These are phyloP conservation scores for Phaseolus coccineus DNA, from an alignment of 331 rosid genomes.

Conservation along the genomic window DNA sequence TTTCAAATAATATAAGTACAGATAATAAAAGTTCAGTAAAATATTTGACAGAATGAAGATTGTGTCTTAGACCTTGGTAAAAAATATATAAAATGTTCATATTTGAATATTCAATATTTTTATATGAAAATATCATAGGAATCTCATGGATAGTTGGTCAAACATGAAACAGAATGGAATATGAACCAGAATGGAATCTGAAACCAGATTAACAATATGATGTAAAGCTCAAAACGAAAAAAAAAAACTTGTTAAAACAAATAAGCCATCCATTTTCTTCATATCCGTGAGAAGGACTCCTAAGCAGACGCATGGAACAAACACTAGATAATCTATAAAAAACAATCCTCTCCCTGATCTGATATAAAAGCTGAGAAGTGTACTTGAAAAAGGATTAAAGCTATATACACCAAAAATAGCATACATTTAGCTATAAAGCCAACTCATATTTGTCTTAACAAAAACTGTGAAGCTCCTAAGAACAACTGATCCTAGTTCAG, in stretches of 20 bases:
- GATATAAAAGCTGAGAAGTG: not conserved
- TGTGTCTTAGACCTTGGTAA: not conserved
- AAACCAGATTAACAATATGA: not conserved
- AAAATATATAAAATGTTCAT: conserved; percentile 9
- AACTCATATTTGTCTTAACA: not conserved
- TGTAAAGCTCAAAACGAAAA: not conserved
- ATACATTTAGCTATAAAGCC: not conserved
- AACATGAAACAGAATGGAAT: not conserved
- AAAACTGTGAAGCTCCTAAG: not conserved
- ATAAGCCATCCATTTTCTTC: not conserved
- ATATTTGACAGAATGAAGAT: conserved; percentile 1
- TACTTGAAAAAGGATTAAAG: not conserved
- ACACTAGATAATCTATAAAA: not conserved
- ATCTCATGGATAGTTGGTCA: not conserved
- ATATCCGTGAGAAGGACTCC: not conserved
- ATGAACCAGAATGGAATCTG: not conserved
- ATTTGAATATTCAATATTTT: conserved; percentile 3
- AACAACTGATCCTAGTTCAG: conserved; percentile 4
- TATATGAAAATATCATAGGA: not conserved
- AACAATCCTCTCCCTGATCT: not conserved
- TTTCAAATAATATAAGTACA: not conserved
- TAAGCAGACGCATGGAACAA: not conserved
- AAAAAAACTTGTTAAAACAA: not conserved
- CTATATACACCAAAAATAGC: not conserved
- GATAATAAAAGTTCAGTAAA: conserved; percentile 7